phyloP scores from a whole-genome alignment of 2,329 filamentous ascomycete species.

The Colletotrichum chrysophilum region DNA sequence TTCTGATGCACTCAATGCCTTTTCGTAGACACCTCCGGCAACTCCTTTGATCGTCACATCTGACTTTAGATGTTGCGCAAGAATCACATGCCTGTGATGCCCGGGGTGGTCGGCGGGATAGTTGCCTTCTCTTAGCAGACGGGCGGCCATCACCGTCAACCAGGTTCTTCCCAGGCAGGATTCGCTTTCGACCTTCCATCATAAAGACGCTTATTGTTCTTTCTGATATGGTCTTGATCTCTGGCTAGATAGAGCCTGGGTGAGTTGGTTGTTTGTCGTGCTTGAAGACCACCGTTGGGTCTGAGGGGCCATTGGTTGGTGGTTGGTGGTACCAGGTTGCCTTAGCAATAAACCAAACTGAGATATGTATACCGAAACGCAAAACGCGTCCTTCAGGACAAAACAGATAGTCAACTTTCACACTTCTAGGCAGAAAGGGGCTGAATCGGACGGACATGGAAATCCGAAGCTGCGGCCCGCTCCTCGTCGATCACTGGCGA shows the following conservation, averaged over 20 bases:
- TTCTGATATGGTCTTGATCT: not conserved
- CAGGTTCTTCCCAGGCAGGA: accelerated
- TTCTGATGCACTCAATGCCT: not conserved
- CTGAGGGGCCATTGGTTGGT: too few species aligned
- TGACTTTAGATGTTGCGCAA: not conserved
- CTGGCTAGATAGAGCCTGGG: not conserved
- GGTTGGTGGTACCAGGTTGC: not conserved
- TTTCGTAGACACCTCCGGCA: not conserved
- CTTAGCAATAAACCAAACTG: not conserved
- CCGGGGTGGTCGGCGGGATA: not conserved
- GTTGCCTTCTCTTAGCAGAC: not conserved
- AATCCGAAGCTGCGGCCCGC: not conserved
- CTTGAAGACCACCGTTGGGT: not conserved
- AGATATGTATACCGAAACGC: not conserved
- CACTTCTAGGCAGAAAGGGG: not conserved
- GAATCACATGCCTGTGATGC: not conserved
- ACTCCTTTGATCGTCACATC: not conserved
- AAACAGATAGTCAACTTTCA: too few species aligned
- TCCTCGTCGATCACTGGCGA: not conserved
- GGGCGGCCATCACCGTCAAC: not conserved
- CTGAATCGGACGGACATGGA: not conserved
- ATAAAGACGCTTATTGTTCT: not conserved
- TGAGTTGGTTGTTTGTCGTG: not conserved
- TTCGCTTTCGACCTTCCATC: not conserved
- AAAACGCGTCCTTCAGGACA: too few species aligned